These are phyloP conservation scores for Acrocalymma vagum DNA, from an alignment of 2,329 filamentous ascomycete genomes.

Conservation along the genomic window DNA sequence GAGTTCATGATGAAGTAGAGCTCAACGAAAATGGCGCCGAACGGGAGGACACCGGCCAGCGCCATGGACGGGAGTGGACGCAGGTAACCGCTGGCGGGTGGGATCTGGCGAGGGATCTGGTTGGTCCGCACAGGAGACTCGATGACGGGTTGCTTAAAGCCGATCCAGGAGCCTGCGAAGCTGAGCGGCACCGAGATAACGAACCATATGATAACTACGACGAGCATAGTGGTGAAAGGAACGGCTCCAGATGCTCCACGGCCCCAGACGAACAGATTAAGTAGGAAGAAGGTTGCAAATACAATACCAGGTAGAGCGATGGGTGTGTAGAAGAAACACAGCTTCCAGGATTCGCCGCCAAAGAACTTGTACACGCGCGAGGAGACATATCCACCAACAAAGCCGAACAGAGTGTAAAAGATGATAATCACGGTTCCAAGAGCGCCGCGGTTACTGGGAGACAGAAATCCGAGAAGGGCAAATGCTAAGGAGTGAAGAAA, in stretches of 20 bases:
- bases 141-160: slow-evolving; percentile 76
- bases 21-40: slow-evolving; percentile 97
- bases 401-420: slow-evolving; percentile 91
- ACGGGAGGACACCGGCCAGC: slow-evolving; percentile 89
- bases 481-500: slow-evolving; percentile 63
- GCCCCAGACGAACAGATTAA: slow-evolving; percentile 96
- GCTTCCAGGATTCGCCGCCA: slow-evolving; percentile 91
- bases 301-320: slow-evolving; percentile 85
- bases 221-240: slow-evolving; percentile 95
- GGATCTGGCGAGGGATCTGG: slow-evolving; percentile 97
- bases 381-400: slow-evolving; percentile 89
- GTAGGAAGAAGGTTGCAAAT: slow-evolving; percentile 87
- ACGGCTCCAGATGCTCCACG: slow-evolving; percentile 92
- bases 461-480: slow-evolving; percentile 91
- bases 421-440: slow-evolving; percentile 92
- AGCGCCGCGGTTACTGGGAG: slow-evolving; percentile 93
- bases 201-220: slow-evolving; percentile 95
- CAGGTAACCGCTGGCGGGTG: slow-evolving; percentile 82
- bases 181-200: slow-evolving; percentile 93
- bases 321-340: slow-evolving; percentile 89
- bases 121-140: slow-evolving; percentile 90
- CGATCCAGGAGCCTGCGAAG: slow-evolving; percentile 89
- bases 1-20: slow-evolving; percentile 99
- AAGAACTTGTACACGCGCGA: slow-evolving; percentile 94
- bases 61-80: slow-evolving; percentile 89